phyloP scores from a whole-genome alignment of 106 monocot genomes.

The Dendrobium nobile region DNA sequence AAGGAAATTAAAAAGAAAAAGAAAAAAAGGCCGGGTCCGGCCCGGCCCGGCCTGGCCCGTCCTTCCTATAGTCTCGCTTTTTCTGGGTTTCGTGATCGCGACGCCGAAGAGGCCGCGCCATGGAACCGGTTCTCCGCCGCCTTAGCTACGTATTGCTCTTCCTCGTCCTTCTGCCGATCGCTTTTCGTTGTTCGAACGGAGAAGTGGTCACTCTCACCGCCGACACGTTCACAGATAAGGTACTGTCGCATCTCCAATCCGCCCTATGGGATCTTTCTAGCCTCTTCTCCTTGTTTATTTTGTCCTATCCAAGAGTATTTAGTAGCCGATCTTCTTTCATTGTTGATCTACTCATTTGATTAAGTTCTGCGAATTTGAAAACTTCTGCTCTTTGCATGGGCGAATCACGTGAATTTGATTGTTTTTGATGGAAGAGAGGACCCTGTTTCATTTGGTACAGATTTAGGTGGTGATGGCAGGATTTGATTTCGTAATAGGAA shows the following conservation, averaged over 20 bases:
- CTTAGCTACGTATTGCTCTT: background rate
- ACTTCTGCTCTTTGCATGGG: background rate
- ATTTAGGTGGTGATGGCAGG: background rate
- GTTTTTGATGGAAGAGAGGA: background rate
- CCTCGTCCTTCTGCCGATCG: slow-evolving; percentile 12
- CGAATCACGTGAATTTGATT: background rate
- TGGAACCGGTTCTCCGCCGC: background rate
- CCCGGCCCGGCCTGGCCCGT: too few species aligned
- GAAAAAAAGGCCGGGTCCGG: too few species aligned
- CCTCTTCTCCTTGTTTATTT: background rate
- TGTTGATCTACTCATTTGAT: background rate
- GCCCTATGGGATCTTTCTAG: background rate
- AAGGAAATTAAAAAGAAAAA: too few species aligned
- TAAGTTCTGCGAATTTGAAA: background rate
- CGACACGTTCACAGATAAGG: slow-evolving; percentile 91
- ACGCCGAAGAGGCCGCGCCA: background rate
- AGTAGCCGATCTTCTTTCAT: background rate
- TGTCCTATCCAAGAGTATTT: background rate
- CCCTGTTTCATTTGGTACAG: background rate
- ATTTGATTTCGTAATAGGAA: too few species aligned
- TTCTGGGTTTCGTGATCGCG: background rate
- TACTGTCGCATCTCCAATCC: slow-evolving; percentile 10
- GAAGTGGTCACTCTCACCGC: slow-evolving; percentile 77
- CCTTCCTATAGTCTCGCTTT: too few species aligned
- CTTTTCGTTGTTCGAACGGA: slow-evolving; percentile 14